Conservation (phyloP, 2,329 filamentous ascomycete species). For the Talaromyces sp. region DNA sequence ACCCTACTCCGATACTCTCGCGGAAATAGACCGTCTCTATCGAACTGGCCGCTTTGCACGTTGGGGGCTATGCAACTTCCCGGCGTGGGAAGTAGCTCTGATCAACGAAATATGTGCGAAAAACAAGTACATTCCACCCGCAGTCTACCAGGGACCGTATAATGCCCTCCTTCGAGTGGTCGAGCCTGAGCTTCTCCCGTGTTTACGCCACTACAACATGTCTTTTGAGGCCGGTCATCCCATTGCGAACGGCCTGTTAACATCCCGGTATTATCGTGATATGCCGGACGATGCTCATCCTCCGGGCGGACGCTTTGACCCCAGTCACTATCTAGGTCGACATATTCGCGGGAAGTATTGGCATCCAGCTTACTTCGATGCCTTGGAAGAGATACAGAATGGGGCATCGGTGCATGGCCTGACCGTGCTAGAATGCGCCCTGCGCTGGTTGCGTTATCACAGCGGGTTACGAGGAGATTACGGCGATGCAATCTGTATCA, state of each 20-base stretch:
- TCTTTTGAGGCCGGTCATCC: conserved; percentile 43
- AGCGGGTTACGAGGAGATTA: conserved; percentile 31
- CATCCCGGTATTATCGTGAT: conserved; percentile 37
- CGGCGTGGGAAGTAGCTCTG: background rate
- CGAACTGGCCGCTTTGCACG: background rate
- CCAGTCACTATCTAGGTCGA: conserved; percentile 36
- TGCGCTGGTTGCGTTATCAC: conserved; percentile 49
- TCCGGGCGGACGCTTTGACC: conserved; percentile 40
- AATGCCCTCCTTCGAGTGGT: conserved; percentile 38
- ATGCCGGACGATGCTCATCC: conserved; percentile 24
- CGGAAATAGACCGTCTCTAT: background rate
- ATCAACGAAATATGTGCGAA: background rate
- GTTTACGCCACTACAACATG: conserved; percentile 43
- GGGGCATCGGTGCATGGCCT: conserved; percentile 37
- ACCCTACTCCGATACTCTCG: background rate
- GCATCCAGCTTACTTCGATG: background rate
- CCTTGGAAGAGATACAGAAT: background rate
- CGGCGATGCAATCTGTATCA: conserved; percentile 41
- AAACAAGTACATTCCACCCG: conserved; percentile 25
- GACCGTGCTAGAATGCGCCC: conserved; percentile 42
- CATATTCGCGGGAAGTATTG: conserved; percentile 14
- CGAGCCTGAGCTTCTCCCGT: conserved; percentile 43
- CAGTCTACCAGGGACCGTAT: conserved; percentile 49
- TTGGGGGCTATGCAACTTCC: background rate
- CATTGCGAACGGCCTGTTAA: conserved; percentile 47